Conservation (phyloP, 1,284 basidiomycete genomes). For the Golubevia pallescens region DNA sequence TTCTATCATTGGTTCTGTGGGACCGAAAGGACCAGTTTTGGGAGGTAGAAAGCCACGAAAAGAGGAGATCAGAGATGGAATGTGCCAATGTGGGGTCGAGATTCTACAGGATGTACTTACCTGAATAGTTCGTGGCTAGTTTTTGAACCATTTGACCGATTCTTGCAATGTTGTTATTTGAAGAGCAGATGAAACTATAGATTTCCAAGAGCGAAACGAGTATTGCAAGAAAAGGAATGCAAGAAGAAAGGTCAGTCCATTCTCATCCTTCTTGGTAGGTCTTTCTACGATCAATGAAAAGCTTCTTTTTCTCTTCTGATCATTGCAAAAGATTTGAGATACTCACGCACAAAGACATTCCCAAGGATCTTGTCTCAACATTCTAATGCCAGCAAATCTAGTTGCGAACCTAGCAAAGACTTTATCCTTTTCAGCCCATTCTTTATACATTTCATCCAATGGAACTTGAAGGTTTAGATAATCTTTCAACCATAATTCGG, state of each 20-base stretch:
- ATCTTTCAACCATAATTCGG: conserved; percentile 65
- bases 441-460: conserved; percentile 75
- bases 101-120: background rate
- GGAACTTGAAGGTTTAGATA: conserved; percentile 89
- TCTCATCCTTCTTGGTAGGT: no score
- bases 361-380: conserved; percentile 92
- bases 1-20: conserved; percentile 69
- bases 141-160: conserved; percentile 64
- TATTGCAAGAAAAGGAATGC: no score
- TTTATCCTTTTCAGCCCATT: conserved; percentile 77
- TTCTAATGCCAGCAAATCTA: conserved; percentile 71
- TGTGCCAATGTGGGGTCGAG: conserved; percentile 14
- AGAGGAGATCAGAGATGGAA: no score
- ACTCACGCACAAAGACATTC: conserved; percentile 65
- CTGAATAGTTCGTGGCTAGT: conserved; percentile 42
- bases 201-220: no score
- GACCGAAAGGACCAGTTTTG: conserved; percentile 65
- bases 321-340: no score
- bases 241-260: no score
- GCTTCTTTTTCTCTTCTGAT: no score
- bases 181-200: conserved; percentile 88
- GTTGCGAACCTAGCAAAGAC: conserved; percentile 75
- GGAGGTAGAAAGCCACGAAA: background rate
- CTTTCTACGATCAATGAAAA: no score
- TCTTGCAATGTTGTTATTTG: conserved; percentile 83